Evolutionary conservation across 306 rosid species (phyloP), one percentile per base, ranked within the genome.

Genomic region (Glycine tomentella): DNA sequence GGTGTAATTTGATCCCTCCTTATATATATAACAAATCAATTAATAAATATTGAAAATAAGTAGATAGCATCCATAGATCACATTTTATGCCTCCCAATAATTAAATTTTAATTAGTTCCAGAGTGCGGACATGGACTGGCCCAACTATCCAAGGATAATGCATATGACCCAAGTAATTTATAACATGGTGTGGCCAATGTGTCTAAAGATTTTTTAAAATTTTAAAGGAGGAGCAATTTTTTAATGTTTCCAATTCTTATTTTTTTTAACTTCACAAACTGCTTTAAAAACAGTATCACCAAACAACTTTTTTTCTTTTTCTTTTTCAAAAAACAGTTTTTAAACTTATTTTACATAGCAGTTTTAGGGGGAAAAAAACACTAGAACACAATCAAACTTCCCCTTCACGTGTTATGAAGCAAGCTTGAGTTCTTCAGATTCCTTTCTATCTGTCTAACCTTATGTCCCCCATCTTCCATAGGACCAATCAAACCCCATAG

Each of bases 21-120:
- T n/a, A 44, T 33, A 25, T 33, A 16, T 57, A 15, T 50, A 69
- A 68, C 14, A 57, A 34, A 78, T 40, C 74, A 84, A 42, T 14
- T 34, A 11, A 71, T 46, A 38, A 31, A 62, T 51, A 67, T 57
- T 17, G 67, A 6, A 80, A 80, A 49, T 2, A 44, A 8, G 72
- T 16, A 56, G 48, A 55, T 53, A 67, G 48, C 25, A 20, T 53
- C 38, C 36, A 45, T 7, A 45, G 31, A 44, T 44, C 73, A 44
- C 13, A 67, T 44, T 42, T 4, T 15, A n/a, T 8, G 51, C 52
- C 34, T 42, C 72, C 72, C 52, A 67, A n/a, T 67, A 14, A 38
- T 65, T 38, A 34, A 0, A 38, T 12, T 38, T 65, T 42, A 42
- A 0, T 11, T 34, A 64, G 63, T 64, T 36, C 74, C 42, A 13